Evolutionary conservation across 1,284 basidiomycete genomes (phyloP), one percentile per base, ranked within the genome.

Genomic region (Cryptococcus hybrid): DNA sequence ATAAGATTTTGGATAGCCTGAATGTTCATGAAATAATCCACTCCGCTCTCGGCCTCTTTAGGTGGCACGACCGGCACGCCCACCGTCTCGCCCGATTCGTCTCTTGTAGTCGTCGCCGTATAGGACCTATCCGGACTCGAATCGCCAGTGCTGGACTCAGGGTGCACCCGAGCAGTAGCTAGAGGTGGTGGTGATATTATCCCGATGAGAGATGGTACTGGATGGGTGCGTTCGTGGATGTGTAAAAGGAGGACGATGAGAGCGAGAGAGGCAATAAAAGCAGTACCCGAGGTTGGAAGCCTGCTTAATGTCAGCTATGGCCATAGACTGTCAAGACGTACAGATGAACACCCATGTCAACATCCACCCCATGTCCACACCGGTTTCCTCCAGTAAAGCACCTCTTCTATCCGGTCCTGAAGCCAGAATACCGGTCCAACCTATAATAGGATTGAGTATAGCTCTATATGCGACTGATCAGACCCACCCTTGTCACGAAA

Each of bases 1-100:
- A 79, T 78, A 34, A 78, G 66, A 61, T 79, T 79, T 65, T 79
- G 78, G 51, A 79, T 78, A 2, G 76, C 77, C 56, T 79, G 78
- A 15, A 79, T 55, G 59, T 79, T 79, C 74, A 78, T 74, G 54
- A 72, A 76, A 49, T 77, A 78, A 55, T 78, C 77, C 56, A 77
- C 71, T 2, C 68, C 66, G 47, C 65, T 72, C 58, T 77, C 75
- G 1, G 72, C 71, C 52, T 74, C 70, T 53, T 70, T 71, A 1
- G 71, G 70, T 11, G 75, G 70, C 1, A 70, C 73, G 18, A 64
- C 69, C 1, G 71, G 70, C 5, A 67, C 51, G 13, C 58, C 63
- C 7, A 67, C 54, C 7, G 50, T 42, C 48, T 66, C 63, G 0
- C 66, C 66, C 4, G 69, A 66, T 2, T 54, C 34, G 37, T 58